Percentiles rank a stretch among this genome's conserved stretches.
Conservation (phyloP, 768 basidiomycete species). For the Phanerodontia chrysosporium region DNA sequence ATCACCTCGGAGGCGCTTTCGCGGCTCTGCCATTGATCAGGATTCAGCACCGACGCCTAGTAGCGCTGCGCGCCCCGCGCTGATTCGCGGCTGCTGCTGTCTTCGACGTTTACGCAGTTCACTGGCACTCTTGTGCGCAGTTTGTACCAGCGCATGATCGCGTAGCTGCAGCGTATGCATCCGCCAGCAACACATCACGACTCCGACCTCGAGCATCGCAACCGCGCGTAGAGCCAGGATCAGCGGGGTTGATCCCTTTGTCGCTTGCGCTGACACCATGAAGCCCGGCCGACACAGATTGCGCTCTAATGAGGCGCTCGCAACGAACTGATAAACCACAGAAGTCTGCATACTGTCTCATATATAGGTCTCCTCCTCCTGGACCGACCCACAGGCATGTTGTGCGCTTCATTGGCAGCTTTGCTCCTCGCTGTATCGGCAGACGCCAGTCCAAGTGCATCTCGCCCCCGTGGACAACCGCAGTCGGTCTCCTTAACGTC, state of each 20-base stretch:
- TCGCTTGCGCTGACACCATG: background rate
- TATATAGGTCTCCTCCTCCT: background rate
- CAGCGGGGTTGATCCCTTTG: background rate
- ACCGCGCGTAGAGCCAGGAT: background rate
- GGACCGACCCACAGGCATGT: background rate
- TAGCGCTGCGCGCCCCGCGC: too few relatives aligned
- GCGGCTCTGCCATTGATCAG: background rate
- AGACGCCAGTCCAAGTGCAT: background rate
- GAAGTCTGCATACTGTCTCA: background rate
- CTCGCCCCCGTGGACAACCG: conserved; percentile 5
- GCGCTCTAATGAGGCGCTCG: background rate
- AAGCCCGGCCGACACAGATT: background rate
- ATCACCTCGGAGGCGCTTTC: background rate
- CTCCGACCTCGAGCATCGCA: background rate
- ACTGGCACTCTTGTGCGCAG: too few relatives aligned
- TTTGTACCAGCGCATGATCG: too few relatives aligned
- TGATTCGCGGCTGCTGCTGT: too few relatives aligned
- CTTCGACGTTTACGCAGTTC: too few relatives aligned
- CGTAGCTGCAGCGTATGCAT: too few relatives aligned
- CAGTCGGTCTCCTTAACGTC: conserved; percentile 19
- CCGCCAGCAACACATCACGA: too few relatives aligned
- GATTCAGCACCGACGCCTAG: background rate
- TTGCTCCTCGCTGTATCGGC: conserved; percentile 1
- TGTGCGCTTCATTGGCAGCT: background rate
- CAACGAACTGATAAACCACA: background rate